These are phyloP conservation scores for Adansonia gregorii DNA, from an alignment of 441 rosid species.

Conservation along the genomic window DNA sequence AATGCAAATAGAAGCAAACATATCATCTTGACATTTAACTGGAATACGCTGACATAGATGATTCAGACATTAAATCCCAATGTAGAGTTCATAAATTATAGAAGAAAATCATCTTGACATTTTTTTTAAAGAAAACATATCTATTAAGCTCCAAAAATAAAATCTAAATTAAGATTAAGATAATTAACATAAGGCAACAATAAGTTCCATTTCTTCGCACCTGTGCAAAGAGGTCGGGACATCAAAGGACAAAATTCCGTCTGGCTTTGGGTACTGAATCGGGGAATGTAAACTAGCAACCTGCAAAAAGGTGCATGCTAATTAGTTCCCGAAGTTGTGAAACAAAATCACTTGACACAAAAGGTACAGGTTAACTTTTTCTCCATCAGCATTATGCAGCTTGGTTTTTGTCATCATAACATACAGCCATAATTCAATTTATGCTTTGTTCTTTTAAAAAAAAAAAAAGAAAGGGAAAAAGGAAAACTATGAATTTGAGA, in stretches of 20 bases:
- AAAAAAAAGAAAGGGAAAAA: no score
- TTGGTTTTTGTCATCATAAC: not conserved
- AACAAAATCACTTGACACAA: not conserved
- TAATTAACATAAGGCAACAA: not conserved
- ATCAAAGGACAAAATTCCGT: constrained; percentile 84
- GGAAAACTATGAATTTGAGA: not conserved
- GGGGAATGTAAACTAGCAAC: constrained; percentile 65
- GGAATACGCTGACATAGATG: not conserved
- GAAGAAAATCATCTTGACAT: not conserved
- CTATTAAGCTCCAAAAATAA: not conserved
- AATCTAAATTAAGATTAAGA: constrained; percentile 9
- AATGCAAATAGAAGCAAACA: constrained; percentile 18
- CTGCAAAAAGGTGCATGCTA: constrained; percentile 46
- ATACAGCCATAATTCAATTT: not conserved
- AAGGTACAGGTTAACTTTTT: not conserved
- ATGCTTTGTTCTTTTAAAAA: not conserved
- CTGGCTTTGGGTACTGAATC: constrained; percentile 83
- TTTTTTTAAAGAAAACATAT: not conserved
- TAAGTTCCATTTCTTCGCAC: constrained; percentile 35
- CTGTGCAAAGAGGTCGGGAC: constrained; percentile 92
- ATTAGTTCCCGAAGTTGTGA: not conserved
- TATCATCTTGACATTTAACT: not conserved
- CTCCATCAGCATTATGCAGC: not conserved
- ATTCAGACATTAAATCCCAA: constrained; percentile 6
- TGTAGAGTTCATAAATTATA: not conserved